Conservation (phyloP, 306 rosid genomes). For the Dalbergia cochinchinensis region DNA sequence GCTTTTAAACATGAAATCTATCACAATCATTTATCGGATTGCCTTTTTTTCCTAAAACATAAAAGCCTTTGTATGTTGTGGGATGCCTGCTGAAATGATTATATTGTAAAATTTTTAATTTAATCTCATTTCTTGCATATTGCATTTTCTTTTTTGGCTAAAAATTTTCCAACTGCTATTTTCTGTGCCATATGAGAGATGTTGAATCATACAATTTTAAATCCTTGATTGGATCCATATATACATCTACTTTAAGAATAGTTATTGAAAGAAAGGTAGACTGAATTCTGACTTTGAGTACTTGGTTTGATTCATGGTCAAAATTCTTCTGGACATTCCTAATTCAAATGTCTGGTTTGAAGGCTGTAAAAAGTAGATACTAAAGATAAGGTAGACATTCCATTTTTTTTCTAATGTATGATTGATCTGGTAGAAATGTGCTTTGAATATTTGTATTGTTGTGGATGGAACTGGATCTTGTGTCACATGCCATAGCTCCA, state of each 20-base stretch:
- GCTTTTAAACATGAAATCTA: conserved; percentile 4
- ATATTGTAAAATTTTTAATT: not conserved
- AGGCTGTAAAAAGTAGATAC: not conserved
- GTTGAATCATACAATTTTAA: not conserved
- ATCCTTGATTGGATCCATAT: not conserved
- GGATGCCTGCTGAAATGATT: not conserved
- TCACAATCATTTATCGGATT: not conserved
- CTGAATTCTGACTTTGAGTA: not conserved
- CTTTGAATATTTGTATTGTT: conserved; percentile 12
- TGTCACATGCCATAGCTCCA: not conserved
- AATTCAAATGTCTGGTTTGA: conserved; percentile 5
- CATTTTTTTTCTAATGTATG: not conserved
- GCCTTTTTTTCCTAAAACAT: not conserved
- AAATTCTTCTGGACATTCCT: conserved; percentile 1
- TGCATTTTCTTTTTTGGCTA: not conserved
- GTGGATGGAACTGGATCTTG: conserved; percentile 16
- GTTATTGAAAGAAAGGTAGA: conserved; percentile 11
- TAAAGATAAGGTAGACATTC: no score
- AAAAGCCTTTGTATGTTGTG: not conserved
- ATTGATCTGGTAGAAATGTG: conserved; percentile 1
- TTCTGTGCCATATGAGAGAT: not conserved
- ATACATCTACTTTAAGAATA: not conserved
- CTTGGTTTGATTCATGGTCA: not conserved
- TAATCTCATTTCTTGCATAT: conserved; percentile 10
- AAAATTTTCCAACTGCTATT: not conserved